Percentiles rank a stretch among this genome's conserved stretches.
phyloP scores from a whole-genome alignment of 2,329 filamentous ascomycete species.

The Aspergillus fischeri region DNA sequence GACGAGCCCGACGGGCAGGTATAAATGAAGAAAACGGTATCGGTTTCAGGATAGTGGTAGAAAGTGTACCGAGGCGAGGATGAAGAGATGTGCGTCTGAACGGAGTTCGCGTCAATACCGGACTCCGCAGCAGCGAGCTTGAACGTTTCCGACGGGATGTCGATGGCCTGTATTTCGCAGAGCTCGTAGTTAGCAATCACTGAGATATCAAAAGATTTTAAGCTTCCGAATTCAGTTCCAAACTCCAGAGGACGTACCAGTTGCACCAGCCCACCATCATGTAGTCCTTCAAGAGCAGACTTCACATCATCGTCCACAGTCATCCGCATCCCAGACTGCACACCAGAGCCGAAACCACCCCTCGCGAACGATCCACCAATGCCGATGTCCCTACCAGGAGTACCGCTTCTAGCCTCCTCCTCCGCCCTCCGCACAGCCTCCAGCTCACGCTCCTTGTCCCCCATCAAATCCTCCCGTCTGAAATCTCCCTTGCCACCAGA shows the following conservation, averaged over 20 bases:
- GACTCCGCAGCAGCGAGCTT: constrained; percentile 46
- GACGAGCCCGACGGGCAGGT: constrained; percentile 59
- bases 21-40: constrained; percentile 57
- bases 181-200: constrained; percentile 19
- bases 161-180: constrained; percentile 32
- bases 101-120: constrained; percentile 40
- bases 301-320: constrained; percentile 52
- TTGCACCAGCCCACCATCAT: constrained; percentile 44
- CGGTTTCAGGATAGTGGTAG: constrained; percentile 51
- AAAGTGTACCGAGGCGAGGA: constrained; percentile 59
- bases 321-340: constrained; percentile 42
- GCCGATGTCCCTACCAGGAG: constrained; percentile 46
- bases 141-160: constrained; percentile 51
- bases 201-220: not conserved
- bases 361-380: constrained; percentile 38
- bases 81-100: constrained; percentile 47
- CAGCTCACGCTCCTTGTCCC: constrained; percentile 56
- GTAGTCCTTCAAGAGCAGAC: constrained; percentile 44
- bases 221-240: not conserved
- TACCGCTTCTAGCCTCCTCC: constrained; percentile 54
- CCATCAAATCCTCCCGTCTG: constrained; percentile 51
- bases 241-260: constrained; percentile 38
- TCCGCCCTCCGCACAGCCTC: constrained; percentile 57
- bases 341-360: constrained; percentile 17
- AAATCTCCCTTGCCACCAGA: constrained; percentile 18